These are phyloP conservation scores for Ustilago vetiveriae DNA, from an alignment of 1,284 basidiomycete species.

Conservation along the genomic window DNA sequence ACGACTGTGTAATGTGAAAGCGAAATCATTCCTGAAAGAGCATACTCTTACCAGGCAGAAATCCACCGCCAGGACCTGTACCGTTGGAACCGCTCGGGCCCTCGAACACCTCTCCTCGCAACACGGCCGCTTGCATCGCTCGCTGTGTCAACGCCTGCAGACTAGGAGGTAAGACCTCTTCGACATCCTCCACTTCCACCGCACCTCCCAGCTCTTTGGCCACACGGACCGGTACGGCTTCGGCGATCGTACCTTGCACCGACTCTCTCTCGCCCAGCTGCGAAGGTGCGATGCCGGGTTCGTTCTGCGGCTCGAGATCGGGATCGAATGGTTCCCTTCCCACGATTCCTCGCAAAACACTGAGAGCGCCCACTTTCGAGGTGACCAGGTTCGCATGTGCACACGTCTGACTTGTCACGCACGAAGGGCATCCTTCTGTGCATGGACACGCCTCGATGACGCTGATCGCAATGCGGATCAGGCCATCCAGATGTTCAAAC, in stretches of 20 bases:
- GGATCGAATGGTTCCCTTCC: slow-evolving; percentile 58
- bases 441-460: slow-evolving; percentile 78
- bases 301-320: slow-evolving; percentile 52
- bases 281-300: slow-evolving; percentile 43
- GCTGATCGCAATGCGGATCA: slow-evolving; percentile 75
- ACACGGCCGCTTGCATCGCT: slow-evolving; percentile 24
- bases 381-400: slow-evolving; percentile 59
- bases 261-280: slow-evolving; percentile 33
- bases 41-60: slow-evolving; percentile 41
- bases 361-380: slow-evolving; percentile 61
- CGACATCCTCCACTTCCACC: slow-evolving; percentile 43
- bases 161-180: slow-evolving; percentile 44
- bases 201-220: slow-evolving; percentile 31
- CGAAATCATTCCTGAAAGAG: slow-evolving; percentile 35
- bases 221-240: slow-evolving; percentile 44
- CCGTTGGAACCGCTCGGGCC: slow-evolving; percentile 26
- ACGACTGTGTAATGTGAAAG: too few relatives aligned
- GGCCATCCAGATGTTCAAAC: slow-evolving; percentile 79
- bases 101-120: slow-evolving; percentile 7
- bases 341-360: slow-evolving; percentile 60
- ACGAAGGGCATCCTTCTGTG: slow-evolving; percentile 77
- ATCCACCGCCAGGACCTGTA: slow-evolving; percentile 33
- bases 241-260: slow-evolving; percentile 36
- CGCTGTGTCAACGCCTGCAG: slow-evolving; percentile 30
- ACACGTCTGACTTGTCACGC: slow-evolving; percentile 70